Percentiles rank a stretch among this genome's conserved stretches.
Conservation (phyloP, 305 asterid species). For the Rubia tinctorum region DNA sequence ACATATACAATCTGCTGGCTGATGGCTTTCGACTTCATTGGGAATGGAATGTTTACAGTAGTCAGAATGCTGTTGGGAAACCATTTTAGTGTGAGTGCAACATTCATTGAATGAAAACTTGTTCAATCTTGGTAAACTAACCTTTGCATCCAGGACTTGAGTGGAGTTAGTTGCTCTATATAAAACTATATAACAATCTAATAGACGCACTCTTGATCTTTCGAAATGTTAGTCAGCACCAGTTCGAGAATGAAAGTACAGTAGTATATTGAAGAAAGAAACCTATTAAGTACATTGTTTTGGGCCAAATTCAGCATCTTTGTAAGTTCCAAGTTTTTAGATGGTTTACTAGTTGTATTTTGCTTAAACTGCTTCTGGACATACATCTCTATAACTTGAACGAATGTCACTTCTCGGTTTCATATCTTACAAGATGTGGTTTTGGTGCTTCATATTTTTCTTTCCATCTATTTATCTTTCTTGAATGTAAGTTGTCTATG, state of each 20-base stretch:
- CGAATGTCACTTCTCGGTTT: neutral
- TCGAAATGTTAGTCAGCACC: neutral
- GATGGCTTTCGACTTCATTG: too few species aligned
- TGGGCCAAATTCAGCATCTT: neutral
- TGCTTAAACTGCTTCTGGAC: neutral
- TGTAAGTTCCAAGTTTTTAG: neutral
- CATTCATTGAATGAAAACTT: too few species aligned
- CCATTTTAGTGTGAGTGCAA: too few species aligned
- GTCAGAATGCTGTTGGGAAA: too few species aligned
- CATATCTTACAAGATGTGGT: neutral
- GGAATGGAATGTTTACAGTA: too few species aligned
- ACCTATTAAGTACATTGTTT: neutral
- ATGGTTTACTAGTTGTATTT: neutral
- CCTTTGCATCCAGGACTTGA: too few species aligned
- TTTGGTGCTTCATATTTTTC: neutral
- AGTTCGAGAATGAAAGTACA: neutral
- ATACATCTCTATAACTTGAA: neutral
- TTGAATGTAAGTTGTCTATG: constrained; percentile 17
- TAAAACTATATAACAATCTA: too few species aligned
- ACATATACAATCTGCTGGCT: too few species aligned
- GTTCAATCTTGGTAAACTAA: too few species aligned
- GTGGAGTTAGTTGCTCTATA: too few species aligned
- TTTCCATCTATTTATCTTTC: constrained; percentile 10
- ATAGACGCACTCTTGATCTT: neutral
- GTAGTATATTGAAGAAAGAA: neutral